These are phyloP conservation scores for Fraxinus nigra DNA, from an alignment of 305 asterid species.

Conservation along the genomic window DNA sequence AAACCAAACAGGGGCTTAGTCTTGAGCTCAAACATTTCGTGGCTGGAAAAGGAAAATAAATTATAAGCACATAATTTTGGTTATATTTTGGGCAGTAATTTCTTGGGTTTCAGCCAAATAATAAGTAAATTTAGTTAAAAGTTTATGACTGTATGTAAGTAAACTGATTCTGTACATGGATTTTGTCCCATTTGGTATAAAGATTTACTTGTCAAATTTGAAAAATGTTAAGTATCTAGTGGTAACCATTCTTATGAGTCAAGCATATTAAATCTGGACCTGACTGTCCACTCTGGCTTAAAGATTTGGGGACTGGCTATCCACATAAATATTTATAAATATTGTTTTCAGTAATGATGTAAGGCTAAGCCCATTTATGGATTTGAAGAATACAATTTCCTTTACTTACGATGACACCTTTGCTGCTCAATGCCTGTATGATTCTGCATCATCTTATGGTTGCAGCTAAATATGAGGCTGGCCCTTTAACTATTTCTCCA, in stretches of 20 bases:
- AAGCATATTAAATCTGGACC: not conserved
- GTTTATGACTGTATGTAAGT: not conserved
- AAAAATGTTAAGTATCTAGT: not conserved
- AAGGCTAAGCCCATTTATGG: not conserved
- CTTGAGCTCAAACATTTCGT: not conserved
- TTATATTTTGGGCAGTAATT: not conserved
- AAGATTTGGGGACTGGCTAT: not conserved
- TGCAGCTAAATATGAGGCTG: constrained; percentile 6
- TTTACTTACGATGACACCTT: not conserved
- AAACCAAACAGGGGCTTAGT: not conserved
- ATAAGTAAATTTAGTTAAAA: not conserved
- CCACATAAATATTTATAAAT: not conserved
- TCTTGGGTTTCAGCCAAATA: not conserved
- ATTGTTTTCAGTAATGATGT: not conserved
- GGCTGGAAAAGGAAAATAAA: not conserved
- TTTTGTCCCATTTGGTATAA: not conserved
- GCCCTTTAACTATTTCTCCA: constrained; percentile 29
- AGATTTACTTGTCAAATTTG: not conserved
- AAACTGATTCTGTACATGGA: not conserved
- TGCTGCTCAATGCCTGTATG: not conserved
- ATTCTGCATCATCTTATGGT: not conserved
- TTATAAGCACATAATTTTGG: not conserved
- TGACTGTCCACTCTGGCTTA: not conserved
- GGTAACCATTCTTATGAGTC: not conserved
- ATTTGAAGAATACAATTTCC: constrained; percentile 13